These are phyloP conservation scores for Penicillium olsonii DNA, from an alignment of 2,329 filamentous ascomycete species.

Conservation along the genomic window DNA sequence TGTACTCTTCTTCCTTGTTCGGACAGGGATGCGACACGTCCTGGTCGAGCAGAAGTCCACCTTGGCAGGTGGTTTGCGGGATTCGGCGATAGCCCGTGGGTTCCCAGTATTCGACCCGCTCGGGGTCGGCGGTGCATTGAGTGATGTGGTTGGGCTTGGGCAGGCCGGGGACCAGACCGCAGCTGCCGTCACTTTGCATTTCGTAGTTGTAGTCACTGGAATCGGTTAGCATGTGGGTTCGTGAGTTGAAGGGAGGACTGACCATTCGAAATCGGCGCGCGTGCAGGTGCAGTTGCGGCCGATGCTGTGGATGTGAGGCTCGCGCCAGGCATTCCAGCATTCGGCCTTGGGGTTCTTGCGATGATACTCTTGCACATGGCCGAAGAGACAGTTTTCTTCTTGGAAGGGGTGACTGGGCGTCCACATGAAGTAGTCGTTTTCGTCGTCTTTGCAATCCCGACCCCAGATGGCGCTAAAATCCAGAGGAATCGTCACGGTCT, in stretches of 20 bases:
- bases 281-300: slow-evolving; percentile 78
- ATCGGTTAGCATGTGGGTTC: slow-evolving; percentile 12
- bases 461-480: slow-evolving; percentile 84
- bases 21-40: slow-evolving; percentile 66
- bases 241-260: slow-evolving; percentile 36
- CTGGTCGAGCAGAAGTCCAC: slow-evolving; percentile 74
- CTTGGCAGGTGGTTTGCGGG: slow-evolving; percentile 82
- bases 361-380: slow-evolving; percentile 84
- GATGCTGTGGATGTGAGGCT: slow-evolving; percentile 71
- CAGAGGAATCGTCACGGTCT: slow-evolving; percentile 74
- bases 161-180: slow-evolving; percentile 73
- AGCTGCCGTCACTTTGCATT: slow-evolving; percentile 73
- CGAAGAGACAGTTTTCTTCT: slow-evolving; percentile 83
- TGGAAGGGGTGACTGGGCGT: slow-evolving; percentile 79
- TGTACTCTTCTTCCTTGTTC: slow-evolving; percentile 79
- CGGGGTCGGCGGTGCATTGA: slow-evolving; percentile 64
- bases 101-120: slow-evolving; percentile 75
- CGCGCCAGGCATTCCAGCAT: slow-evolving; percentile 78
- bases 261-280: slow-evolving; percentile 90
- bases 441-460: slow-evolving; percentile 64
- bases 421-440: slow-evolving; percentile 80
- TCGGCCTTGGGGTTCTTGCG: slow-evolving; percentile 78
- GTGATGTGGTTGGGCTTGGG: slow-evolving; percentile 61
- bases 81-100: slow-evolving; percentile 87
- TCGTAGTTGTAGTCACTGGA: slow-evolving; percentile 90